Base-by-base conservation (phyloP, 768 basidiomycete species). In the Boletus coccyginus region DNA sequence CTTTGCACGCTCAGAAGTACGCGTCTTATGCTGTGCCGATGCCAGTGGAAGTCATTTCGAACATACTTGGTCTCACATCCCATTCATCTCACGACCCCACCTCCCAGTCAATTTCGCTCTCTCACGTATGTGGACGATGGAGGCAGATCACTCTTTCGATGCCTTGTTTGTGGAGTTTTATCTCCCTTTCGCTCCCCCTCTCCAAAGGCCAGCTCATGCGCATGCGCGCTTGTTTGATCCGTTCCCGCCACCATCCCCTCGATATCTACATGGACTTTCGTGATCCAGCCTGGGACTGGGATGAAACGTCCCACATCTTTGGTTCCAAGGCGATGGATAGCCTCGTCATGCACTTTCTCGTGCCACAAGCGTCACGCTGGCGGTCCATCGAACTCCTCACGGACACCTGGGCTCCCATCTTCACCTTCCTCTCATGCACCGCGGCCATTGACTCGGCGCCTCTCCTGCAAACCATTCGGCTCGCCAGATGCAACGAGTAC, bases 391-490 rank as follows among this genome's bases (percentile, higher is more conserved):
- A 80, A 46, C 71, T 86, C n/a, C 67, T 81, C 46, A 76, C 81
- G 1, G 84, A 86, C 58, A 86, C 81, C 5, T 86, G 84, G 83
- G 72, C 74, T 2, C 84, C 84, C 12, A 78, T 85, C 13, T 79
- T 77, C 61, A 71, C 75, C 10, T 83, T 85, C 60, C 75, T 85
- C 11, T 73, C 69, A 38, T 72, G 68, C 52, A 76, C 79, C 5
- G 67, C 64, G 12, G 51, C 65, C 10, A 66, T 75, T 29, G 64
- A 66, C 7, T 62, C 71, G 1, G 68, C 72, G 0, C 77, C 78
- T 1, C 59, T 67, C 19, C 68, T 85, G 7, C 69, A 76, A 52
- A 63, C 63, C 3, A 62, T 85, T 33, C 73, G 73, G 5, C 73
- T 85, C 2, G 77, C 78, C 17, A 75, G 84, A 24, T 86, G 84